Conservation (phyloP, 192 early-diverging fungal species). For the Podila epigama region DNA sequence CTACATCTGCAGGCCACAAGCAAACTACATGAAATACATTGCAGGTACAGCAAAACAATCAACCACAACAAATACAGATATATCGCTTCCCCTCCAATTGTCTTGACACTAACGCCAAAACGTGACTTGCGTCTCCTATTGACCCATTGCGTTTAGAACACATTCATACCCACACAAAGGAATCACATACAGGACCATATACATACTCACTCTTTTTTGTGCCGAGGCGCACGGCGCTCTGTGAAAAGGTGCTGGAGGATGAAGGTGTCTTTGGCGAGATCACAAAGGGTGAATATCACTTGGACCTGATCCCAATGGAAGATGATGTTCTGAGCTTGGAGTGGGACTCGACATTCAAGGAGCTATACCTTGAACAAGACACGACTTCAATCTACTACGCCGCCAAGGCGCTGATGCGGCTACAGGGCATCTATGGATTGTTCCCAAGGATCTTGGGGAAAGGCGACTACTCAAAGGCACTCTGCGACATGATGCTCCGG, state of each 20-base stretch:
- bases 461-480: constrained; percentile 81
- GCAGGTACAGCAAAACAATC: constrained; percentile 59
- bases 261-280: constrained; percentile 91
- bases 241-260: constrained; percentile 94
- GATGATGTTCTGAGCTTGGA: constrained; percentile 92
- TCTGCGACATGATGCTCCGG: constrained; percentile 80
- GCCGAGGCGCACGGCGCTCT: constrained; percentile 86
- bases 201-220: constrained; percentile 85
- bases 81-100: no score
- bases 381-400: constrained; percentile 74
- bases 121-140: neutral
- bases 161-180: constrained; percentile 23
- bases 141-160: constrained; percentile 23
- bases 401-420: constrained; percentile 86
- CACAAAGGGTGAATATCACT: constrained; percentile 82
- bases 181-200: constrained; percentile 33
- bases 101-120: no score
- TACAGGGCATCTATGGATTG: constrained; percentile 87
- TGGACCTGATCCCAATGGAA: constrained; percentile 93
- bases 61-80: neutral
- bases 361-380: constrained; percentile 86
- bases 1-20: constrained; percentile 84
- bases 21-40: constrained; percentile 83
- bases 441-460: constrained; percentile 93
- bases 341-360: constrained; percentile 80